phyloP scores from a whole-genome alignment of 805 yeast species.

The Komagataella phaffii region DNA sequence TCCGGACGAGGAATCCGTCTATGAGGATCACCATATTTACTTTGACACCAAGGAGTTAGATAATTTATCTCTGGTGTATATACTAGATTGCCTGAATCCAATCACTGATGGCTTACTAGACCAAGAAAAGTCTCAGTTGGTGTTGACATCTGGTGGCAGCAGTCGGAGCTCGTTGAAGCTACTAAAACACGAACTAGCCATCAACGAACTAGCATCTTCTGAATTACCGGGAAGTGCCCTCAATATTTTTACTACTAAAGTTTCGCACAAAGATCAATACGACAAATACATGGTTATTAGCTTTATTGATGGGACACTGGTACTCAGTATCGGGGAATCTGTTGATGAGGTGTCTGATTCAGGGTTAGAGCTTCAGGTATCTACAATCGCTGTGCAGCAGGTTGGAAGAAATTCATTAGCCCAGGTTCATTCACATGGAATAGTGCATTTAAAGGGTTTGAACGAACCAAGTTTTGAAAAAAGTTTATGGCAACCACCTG shows the following conservation, averaged over 20 bases:
- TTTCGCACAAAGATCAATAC: conserved; percentile 24
- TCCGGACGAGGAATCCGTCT: conserved; percentile 19
- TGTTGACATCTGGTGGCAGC: conserved; percentile 28
- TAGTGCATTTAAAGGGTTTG: conserved; percentile 37
- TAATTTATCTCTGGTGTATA: conserved; percentile 48
- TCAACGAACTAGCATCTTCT: conserved; percentile 54
- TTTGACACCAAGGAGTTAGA: conserved; percentile 25
- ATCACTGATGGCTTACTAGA: conserved; percentile 24
- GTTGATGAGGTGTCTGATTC: conserved; percentile 66
- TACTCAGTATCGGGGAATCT: conserved; percentile 65
- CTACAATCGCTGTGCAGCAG: conserved; percentile 58
- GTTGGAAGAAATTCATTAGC: conserved; percentile 50
- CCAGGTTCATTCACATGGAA: conserved; percentile 63
- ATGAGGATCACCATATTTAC: conserved; percentile 9
- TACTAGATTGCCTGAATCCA: conserved; percentile 39
- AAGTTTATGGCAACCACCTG: conserved; percentile 70
- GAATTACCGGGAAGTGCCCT: conserved; percentile 59
- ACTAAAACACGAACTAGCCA: conserved; percentile 43
- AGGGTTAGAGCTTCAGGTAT: conserved; percentile 37
- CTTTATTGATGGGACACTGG: conserved; percentile 52
- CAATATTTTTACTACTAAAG: conserved; percentile 50
- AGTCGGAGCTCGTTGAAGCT: conserved; percentile 32
- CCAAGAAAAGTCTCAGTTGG: conserved; percentile 22
- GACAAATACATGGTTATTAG: conserved; percentile 60
- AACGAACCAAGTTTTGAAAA: conserved; percentile 15